Percentiles rank a stretch among this genome's conserved stretches.
Evolutionary conservation across 345 rosid genomes (phyloP).

Genomic region (Hibiscus syriacus): DNA sequence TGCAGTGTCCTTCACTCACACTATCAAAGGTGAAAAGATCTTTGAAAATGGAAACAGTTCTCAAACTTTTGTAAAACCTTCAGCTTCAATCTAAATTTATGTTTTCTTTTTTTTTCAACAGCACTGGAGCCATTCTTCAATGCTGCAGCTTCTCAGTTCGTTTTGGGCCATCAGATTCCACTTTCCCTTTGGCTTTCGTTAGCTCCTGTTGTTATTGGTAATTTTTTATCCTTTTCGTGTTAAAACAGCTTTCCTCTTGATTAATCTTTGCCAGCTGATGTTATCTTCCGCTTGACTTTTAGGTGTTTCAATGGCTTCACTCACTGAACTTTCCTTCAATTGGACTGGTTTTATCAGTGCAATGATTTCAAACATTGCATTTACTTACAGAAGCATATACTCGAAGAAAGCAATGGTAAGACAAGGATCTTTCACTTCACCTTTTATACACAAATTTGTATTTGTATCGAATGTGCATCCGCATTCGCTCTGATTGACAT

Average conservation of each 20-base stretch:
- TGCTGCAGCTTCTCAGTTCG: constrained; percentile 49
- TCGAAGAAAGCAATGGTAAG: constrained; percentile 51
- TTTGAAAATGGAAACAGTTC: background rate
- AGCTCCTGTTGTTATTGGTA: constrained; percentile 46
- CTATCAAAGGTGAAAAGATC: constrained; percentile 29
- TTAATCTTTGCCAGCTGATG: background rate
- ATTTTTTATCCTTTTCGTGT: background rate
- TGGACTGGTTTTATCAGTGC: constrained; percentile 49
- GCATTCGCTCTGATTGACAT: background rate
- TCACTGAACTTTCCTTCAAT: constrained; percentile 50
- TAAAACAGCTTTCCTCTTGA: background rate
- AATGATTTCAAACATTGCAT: constrained; percentile 46
- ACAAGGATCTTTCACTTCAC: background rate
- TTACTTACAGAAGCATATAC: constrained; percentile 49
- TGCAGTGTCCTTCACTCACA: constrained; percentile 53
- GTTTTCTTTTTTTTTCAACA: constrained; percentile 8
- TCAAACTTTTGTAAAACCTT: too few relatives aligned
- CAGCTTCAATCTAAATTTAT: background rate
- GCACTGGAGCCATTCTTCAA: constrained; percentile 52
- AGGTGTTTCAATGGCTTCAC: constrained; percentile 53
- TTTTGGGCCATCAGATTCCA: constrained; percentile 43
- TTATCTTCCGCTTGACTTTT: constrained; percentile 1
- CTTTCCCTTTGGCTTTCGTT: constrained; percentile 42
- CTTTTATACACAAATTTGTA: background rate
- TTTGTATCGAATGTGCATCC: background rate